phyloP scores from a whole-genome alignment of 805 yeast species.

The Lipomyces yamadae region DNA sequence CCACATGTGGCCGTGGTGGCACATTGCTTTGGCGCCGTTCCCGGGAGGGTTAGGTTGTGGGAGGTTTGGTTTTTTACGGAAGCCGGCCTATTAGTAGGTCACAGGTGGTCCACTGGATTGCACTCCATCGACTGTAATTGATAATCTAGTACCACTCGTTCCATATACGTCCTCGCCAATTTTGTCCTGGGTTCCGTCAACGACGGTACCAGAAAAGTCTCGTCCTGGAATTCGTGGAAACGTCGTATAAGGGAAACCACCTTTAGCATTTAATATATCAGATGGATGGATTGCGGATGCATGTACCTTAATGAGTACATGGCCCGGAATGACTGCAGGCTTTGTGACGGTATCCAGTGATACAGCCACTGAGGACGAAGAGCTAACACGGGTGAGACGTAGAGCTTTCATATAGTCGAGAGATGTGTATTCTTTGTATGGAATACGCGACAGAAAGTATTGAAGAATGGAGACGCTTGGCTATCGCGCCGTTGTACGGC shows the following conservation, averaged over 20 bases:
- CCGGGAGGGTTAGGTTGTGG: no score
- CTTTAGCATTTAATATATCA: neutral
- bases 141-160: neutral
- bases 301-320: neutral
- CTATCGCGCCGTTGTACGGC: no score
- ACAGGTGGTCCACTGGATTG: neutral
- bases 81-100: no score
- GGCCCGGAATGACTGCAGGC: neutral
- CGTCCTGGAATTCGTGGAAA: constrained; percentile 7
- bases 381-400: neutral
- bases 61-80: no score
- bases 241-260: neutral
- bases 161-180: constrained; percentile 8
- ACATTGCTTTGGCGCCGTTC: no score
- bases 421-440: no score
- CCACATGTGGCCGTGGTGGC: no score
- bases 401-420: neutral
- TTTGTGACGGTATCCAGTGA: neutral
- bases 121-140: neutral
- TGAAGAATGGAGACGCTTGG: no score
- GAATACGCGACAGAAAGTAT: no score
- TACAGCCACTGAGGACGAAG: neutral
- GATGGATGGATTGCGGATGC: constrained; percentile 4
- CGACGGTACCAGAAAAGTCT: neutral
- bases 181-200: neutral